Base-by-base conservation (phyloP, 331 rosid genomes). In the Malus hybrid region DNA sequence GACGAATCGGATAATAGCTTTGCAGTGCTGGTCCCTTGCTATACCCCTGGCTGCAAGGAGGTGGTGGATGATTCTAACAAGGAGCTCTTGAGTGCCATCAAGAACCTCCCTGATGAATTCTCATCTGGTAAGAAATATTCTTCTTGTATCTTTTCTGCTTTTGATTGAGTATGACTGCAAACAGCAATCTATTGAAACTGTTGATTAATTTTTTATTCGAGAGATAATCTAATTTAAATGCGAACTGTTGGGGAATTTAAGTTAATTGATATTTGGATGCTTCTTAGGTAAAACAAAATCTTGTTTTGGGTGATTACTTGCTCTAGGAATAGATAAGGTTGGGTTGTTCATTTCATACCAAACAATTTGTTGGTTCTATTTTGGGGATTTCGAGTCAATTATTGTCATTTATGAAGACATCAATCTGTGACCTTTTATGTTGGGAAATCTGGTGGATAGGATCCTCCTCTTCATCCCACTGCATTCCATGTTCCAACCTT, bases 21-120 rank as follows among this genome's bases (percentile, higher is more conserved):
- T 77, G 93, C 96, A 1, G 97, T 91, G n/a, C 78, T 94, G 75
- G 97, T 94, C 64, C 96, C 92, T 63, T 90, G 96, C 85, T 94
- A 94, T 80, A 90, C 79, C 77, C 87, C 86, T 70, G 89, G 93
- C 64, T 83, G 93, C 87, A 90, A 87, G 88, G 89, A 85, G 71
- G 80, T 85, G 67, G 87, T 84, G 67, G 95, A 82, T 74, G 76
- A 80, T 42, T 80, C 97, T 14, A 82, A 78, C 56, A 76, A 85
- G 22, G 89, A 90, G 82, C 84, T 94, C 78, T 78, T 94, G 80
- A 84, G 83, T 79, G 96, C 82, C 76, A 87, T 91, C 77, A 90
- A 85, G 82, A 90, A 88, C 76, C 91, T 91, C 50, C 90, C 93
- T 12, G 77, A 76, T 62, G 90, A 87, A 59, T 88, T 88, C 75